Percentiles rank a stretch among this genome's conserved stretches.
Conservation (phyloP, 106 monocot genomes). For the Allium fistulosum region DNA sequence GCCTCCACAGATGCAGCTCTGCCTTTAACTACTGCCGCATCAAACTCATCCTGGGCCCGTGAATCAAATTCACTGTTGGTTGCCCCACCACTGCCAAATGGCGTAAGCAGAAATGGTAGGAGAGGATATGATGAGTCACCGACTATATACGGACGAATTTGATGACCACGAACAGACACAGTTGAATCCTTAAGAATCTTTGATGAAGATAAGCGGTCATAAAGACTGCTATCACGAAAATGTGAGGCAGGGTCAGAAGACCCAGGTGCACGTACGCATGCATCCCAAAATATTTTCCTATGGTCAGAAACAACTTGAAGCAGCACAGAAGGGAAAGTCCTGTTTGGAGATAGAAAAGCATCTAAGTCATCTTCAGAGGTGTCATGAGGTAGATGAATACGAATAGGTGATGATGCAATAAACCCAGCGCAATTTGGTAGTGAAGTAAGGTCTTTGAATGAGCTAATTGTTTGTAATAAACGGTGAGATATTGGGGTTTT, state of each 20-base stretch:
- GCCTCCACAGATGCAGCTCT: constrained; percentile 26
- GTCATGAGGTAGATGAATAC: constrained; percentile 10
- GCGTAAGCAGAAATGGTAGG: constrained; percentile 47
- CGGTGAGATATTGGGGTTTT: constrained; percentile 30
- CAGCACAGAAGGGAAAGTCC: constrained; percentile 51
- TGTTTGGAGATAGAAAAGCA: constrained; percentile 17
- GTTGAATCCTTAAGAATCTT: constrained; percentile 28
- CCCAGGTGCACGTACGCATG: constrained; percentile 53
- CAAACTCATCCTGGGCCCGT: constrained; percentile 32
- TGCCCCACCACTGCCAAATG: constrained; percentile 14
- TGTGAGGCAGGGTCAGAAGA: constrained; percentile 50
- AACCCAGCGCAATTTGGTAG: constrained; percentile 38
- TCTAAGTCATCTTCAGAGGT: constrained; percentile 3
- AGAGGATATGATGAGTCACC: constrained; percentile 55
- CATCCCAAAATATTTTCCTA: constrained; percentile 49
- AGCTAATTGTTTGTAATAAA: constrained; percentile 23
- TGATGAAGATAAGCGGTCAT: constrained; percentile 25
- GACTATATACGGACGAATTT: constrained; percentile 35
- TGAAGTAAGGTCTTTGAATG: constrained; percentile 29
- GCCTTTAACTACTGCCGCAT: constrained; percentile 22
- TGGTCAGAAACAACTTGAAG: constrained; percentile 62
- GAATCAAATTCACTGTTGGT: constrained; percentile 1
- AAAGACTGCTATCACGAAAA: constrained; percentile 50
- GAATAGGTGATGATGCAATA: constrained; percentile 31
- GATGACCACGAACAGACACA: constrained; percentile 21